These are phyloP conservation scores for Podila horticola DNA, from an alignment of 192 early-diverging fungal genomes.

Conservation along the genomic window DNA sequence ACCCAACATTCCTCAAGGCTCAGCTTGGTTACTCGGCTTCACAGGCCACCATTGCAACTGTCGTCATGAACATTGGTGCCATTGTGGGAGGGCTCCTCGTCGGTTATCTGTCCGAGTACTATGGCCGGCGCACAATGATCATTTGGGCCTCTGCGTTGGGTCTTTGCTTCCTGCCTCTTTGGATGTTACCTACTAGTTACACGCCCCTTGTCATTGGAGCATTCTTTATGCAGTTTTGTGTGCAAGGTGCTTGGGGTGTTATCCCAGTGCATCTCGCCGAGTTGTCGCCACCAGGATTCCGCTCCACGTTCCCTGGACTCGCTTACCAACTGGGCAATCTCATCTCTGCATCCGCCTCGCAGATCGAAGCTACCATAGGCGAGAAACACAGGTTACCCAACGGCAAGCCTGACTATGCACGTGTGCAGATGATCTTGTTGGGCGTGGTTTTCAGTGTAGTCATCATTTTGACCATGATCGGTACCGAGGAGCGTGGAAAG, in stretches of 20 bases:
- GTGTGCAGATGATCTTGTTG: conserved; percentile 70
- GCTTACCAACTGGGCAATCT: conserved; percentile 81
- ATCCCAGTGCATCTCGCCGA: conserved; percentile 78
- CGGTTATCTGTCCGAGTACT: conserved; percentile 76
- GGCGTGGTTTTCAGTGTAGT: conserved; percentile 57
- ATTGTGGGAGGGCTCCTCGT: conserved; percentile 74
- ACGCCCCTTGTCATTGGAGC: conserved; percentile 44
- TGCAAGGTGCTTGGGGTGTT: conserved; percentile 63
- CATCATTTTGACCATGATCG: conserved; percentile 57
- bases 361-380: conserved; percentile 62
- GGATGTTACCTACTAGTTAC: conserved; percentile 59
- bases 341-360: conserved; percentile 64
- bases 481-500: conserved; percentile 67
- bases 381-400: conserved; percentile 31
- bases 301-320: conserved; percentile 77
- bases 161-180: conserved; percentile 76
- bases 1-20: conserved; percentile 72
- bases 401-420: conserved; percentile 57
- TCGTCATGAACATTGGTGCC: conserved; percentile 72
- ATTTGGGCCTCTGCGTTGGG: conserved; percentile 59
- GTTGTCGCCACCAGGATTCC: conserved; percentile 71
- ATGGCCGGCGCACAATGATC: conserved; percentile 71
- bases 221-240: conserved; percentile 67
- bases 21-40: conserved; percentile 64
- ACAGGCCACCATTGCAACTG: conserved; percentile 66